A percentile compares a stretch with the other conserved stretches of the same genome.
phyloP scores from a whole-genome alignment of 2,329 filamentous ascomycete genomes.

The Sporothrix sp. region DNA sequence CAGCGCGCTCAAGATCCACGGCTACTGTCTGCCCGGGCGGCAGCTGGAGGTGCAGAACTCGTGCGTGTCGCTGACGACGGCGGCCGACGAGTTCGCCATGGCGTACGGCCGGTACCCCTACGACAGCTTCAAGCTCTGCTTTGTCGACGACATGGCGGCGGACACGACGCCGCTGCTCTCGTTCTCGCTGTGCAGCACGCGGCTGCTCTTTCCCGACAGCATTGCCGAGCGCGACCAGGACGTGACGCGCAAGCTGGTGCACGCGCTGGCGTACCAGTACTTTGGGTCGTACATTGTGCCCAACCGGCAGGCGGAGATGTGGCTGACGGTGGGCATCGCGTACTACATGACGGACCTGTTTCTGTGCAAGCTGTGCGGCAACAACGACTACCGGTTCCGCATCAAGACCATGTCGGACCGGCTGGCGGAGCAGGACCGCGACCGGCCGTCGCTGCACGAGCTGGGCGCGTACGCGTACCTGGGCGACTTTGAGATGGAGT shows the following conservation, averaged over 20 bases:
- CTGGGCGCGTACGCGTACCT: slow-evolving; percentile 70
- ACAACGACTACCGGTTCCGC: slow-evolving; percentile 87
- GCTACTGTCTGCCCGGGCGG: slow-evolving; percentile 80
- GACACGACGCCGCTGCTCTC: slow-evolving; percentile 72
- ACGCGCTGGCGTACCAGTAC: slow-evolving; percentile 85
- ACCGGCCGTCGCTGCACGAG: slow-evolving; percentile 71
- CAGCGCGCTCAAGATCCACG: slow-evolving; percentile 80
- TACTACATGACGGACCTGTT: slow-evolving; percentile 94
- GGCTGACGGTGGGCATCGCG: slow-evolving; percentile 81
- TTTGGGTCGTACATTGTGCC: slow-evolving; percentile 88
- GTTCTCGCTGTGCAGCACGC: slow-evolving; percentile 77
- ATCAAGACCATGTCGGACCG: slow-evolving; percentile 77
- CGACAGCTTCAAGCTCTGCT: slow-evolving; percentile 83
- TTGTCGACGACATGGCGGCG: slow-evolving; percentile 76
- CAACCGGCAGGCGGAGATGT: slow-evolving; percentile 68
- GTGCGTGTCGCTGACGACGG: slow-evolving; percentile 72
- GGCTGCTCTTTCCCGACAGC: slow-evolving; percentile 73
- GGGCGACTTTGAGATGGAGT: slow-evolving; percentile 78
- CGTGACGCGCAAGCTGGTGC: slow-evolving; percentile 69
- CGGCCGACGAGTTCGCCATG: slow-evolving; percentile 84
- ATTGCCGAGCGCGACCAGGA: slow-evolving; percentile 79
- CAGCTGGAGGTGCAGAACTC: slow-evolving; percentile 77
- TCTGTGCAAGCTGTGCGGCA: slow-evolving; percentile 81
- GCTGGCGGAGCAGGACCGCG: slow-evolving; percentile 70
- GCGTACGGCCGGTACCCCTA: slow-evolving; percentile 88